These are phyloP conservation scores for Cladosporium oxysporum DNA, from an alignment of 2,329 filamentous ascomycete genomes.

Conservation along the genomic window DNA sequence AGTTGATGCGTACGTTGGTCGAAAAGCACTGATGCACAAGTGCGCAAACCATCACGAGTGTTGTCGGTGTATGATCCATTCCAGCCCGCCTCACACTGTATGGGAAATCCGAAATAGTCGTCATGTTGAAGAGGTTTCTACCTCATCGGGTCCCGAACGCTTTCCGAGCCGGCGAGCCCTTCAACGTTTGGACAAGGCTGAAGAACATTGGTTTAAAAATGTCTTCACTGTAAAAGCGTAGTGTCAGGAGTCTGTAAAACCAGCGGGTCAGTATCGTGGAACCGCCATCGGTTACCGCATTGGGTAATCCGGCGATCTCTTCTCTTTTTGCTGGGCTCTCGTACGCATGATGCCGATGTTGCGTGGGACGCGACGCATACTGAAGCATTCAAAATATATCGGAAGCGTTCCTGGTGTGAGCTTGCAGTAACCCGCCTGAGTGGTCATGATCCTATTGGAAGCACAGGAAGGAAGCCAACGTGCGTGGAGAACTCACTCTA, in stretches of 20 bases:
- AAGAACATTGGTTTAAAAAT: not conserved
- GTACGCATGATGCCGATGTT: not conserved
- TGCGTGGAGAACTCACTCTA: not conserved
- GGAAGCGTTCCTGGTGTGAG: not conserved
- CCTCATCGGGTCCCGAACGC: conserved; percentile 1
- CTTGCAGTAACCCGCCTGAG: not conserved
- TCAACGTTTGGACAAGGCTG: not conserved
- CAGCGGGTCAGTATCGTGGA: not conserved
- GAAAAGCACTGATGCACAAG: conserved; percentile 8
- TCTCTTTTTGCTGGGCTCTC: not conserved
- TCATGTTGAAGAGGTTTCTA: conserved; percentile 8
- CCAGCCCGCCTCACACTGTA: not conserved
- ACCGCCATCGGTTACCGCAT: conserved; percentile 9
- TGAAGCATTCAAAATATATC: not conserved
- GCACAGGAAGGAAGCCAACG: not conserved
- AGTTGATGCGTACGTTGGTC: not conserved
- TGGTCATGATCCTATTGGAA: not conserved
- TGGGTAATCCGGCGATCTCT: conserved; percentile 2
- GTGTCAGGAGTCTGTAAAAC: not conserved
- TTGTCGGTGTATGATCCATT: conserved; percentile 6
- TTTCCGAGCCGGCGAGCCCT: not conserved
- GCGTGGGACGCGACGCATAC: not conserved
- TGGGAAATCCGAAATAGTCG: conserved; percentile 6
- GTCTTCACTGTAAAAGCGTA: not conserved
- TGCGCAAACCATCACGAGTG: not conserved